A percentile compares a stretch with the other conserved stretches of the same genome.
These are phyloP conservation scores for Scheffersomyces quercinus DNA, from an alignment of 1,139 yeast genomes.

Conservation along the genomic window DNA sequence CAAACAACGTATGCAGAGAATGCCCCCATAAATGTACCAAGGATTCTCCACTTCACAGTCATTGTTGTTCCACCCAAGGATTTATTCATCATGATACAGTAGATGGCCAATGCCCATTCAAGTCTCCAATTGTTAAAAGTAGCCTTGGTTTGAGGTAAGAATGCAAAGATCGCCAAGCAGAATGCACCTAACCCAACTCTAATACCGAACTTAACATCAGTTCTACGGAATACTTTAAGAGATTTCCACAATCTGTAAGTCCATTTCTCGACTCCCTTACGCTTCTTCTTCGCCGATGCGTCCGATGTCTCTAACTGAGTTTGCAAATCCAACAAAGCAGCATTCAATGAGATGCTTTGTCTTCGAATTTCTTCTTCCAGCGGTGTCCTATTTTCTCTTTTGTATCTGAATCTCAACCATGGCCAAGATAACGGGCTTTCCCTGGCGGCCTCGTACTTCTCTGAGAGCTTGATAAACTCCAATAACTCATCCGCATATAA, in stretches of 20 bases:
- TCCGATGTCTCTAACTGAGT: constrained; percentile 23
- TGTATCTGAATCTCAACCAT: constrained; percentile 56
- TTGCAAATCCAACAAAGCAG: constrained; percentile 38
- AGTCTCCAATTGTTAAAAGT: constrained; percentile 68
- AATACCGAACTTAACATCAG: constrained; percentile 77
- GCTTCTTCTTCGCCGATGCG: not conserved
- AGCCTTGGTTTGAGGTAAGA: constrained; percentile 53
- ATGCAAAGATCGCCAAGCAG: constrained; percentile 66
- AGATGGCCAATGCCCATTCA: constrained; percentile 84
- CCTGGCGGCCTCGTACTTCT: constrained; percentile 39
- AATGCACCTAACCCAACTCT: constrained; percentile 81
- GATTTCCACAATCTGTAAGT: constrained; percentile 32
- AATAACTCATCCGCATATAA: constrained; percentile 62
- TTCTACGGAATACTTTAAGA: constrained; percentile 44
- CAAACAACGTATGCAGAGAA: constrained; percentile 59
- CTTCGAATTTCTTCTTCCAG: not conserved
- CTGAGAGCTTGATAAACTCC: constrained; percentile 48
- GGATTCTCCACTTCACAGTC: constrained; percentile 73
- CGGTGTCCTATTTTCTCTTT: not conserved
- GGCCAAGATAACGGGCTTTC: constrained; percentile 39
- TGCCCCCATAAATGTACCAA: constrained; percentile 79
- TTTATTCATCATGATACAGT: constrained; percentile 81
- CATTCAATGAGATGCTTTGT: constrained; percentile 26
- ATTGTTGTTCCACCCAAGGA: constrained; percentile 84
- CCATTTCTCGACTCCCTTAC: not conserved